Base-by-base conservation (phyloP, 306 rosid genomes). In the Lablab purpureus region DNA sequence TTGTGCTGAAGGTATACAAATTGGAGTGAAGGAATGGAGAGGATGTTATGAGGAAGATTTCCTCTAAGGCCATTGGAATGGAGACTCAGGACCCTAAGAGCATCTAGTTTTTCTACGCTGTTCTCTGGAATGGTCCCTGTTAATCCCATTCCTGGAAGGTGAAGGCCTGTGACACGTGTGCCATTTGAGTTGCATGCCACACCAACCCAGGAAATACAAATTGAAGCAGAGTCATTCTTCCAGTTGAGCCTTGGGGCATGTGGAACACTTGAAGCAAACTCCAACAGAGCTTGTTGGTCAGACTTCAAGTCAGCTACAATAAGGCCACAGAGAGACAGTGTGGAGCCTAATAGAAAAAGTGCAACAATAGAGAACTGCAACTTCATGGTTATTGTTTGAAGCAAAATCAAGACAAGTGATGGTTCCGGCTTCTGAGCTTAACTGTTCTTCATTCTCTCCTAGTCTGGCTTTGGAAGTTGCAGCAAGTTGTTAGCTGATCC, bases 191-290 rank as follows among this genome's bases (percentile, higher is more conserved):
- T 77, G 76, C 97, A 92, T 45, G 86, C 83, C 70, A 92, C 88
- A 22, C 97, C 97, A 79, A 84, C 2, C 97, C 97, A 92, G 22
- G 92, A 85, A 51, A 77, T 78, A 68, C 97, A 92, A 75, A 92
- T 80, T 84, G 88, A 75, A 60, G 84, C 8, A 10, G 89, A 55
- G 52, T 68, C 78, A 81, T 88, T 82, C 96, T 88, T 82, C 97
- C 97, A 92, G 87, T 88, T 90, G 64, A 92, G 96, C 74, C 87
- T 92, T 36, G 84, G 79, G 25, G 88, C 83, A 27, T 88, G 97
- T 10, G 81, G 84, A 0, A 90, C 83, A 10, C 70, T 50, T 28
- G 87, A 82, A 82, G 89, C 75, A 87, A 92, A 89, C 63, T 85
- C 84, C 70, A 88, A 81, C 41, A 92, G 97, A 72, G 89, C 92